These are phyloP conservation scores for Takashimella koratensis DNA, from an alignment of 1,284 basidiomycete genomes.

Conservation along the genomic window DNA sequence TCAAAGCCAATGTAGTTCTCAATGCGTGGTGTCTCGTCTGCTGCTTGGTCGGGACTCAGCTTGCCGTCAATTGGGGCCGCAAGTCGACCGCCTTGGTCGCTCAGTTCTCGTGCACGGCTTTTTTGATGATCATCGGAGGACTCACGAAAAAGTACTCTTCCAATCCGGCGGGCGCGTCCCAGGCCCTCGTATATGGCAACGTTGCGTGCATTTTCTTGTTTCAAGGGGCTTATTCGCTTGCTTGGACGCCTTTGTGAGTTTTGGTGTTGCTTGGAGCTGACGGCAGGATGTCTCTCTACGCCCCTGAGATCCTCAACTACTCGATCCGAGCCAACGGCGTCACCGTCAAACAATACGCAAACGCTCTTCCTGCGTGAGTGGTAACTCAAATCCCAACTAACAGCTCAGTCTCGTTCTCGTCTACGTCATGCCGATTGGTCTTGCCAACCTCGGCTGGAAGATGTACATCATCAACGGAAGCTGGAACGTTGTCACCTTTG, in stretches of 20 bases:
- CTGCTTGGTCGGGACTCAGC: conserved; percentile 8
- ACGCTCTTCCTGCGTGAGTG: conserved; percentile 6
- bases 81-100: conserved; percentile 10
- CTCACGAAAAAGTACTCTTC: conserved; percentile 11
- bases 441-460: conserved; percentile 24
- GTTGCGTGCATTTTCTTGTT: conserved; percentile 20
- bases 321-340: conserved; percentile 15
- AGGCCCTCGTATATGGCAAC: conserved; percentile 12
- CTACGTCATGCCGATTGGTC: conserved; percentile 21
- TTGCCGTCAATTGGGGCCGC: conserved; percentile 7
- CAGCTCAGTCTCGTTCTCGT: conserved; percentile 16
- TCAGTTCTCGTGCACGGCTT: conserved; percentile 4
- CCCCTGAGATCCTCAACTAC: conserved; percentile 16
- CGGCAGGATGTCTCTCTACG: conserved; percentile 3
- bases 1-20: conserved; percentile 18
- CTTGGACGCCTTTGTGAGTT: conserved; percentile 9
- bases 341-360: conserved; percentile 1
- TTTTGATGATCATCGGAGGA: conserved; percentile 13
- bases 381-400: conserved; percentile 1
- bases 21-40: conserved; percentile 17
- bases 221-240: conserved; percentile 15
- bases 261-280: not conserved
- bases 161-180: conserved; percentile 3
- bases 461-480: conserved; percentile 23
- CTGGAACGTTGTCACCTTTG: conserved; percentile 58